Conservation (phyloP, 495 filamentous ascomycete species). For the Parathielavia hyrcaniae region DNA sequence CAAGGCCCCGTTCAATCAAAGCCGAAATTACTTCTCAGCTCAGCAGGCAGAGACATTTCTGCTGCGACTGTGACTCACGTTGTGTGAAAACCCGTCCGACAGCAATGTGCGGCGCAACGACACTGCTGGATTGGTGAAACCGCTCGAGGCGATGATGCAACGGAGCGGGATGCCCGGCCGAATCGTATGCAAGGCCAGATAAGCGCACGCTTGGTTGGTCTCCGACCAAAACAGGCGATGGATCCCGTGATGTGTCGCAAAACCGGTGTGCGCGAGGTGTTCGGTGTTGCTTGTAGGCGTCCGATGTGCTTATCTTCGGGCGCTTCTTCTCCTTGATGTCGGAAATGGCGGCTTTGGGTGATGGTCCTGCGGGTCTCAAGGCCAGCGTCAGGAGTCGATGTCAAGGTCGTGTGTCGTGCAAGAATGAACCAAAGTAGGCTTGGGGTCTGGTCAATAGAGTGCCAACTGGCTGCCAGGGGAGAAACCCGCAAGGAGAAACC, state of each 20-base stretch:
- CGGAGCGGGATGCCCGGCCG: constrained; percentile 31
- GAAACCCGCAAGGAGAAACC: constrained; percentile 12
- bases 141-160: constrained; percentile 34
- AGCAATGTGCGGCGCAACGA: constrained; percentile 17
- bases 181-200: constrained; percentile 30
- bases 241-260: constrained; percentile 5
- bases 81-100: constrained; percentile 27
- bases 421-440: not conserved
- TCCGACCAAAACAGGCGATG: constrained; percentile 11
- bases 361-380: not conserved
- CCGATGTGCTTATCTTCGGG: not conserved
- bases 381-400: not conserved
- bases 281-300: not conserved
- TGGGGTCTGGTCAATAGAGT: not conserved
- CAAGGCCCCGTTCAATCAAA: constrained; percentile 12
- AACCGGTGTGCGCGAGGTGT: too few species aligned
- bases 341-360: too few species aligned
- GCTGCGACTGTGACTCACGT: constrained; percentile 43
- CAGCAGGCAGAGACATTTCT: too few species aligned
- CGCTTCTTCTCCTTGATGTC: not conserved
- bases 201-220: constrained; percentile 5
- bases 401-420: not conserved
- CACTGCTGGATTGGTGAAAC: constrained; percentile 36
- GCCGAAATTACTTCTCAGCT: constrained; percentile 17
- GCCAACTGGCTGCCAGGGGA: constrained; percentile 8